A percentile compares a stretch with the other conserved stretches of the same genome.
Evolutionary conservation across 495 filamentous ascomycete species (phyloP).

Genomic region (Podospora pseudopauciseta): DNA sequence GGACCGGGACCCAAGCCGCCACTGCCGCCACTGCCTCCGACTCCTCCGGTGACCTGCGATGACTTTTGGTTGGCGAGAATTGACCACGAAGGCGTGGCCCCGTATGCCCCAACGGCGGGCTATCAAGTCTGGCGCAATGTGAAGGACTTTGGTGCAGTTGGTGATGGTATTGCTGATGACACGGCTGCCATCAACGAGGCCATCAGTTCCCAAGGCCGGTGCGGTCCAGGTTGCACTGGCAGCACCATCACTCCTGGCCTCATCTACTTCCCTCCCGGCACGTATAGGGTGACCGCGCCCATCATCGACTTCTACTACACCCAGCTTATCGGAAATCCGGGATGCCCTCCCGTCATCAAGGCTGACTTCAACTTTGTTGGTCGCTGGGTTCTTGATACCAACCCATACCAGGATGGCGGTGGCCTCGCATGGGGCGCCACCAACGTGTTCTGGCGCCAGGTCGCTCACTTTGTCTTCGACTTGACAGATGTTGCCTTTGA

Average conservation of each 20-base stretch:
- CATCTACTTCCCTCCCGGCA: constrained; percentile 75
- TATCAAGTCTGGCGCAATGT: constrained; percentile 58
- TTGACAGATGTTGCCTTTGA: constrained; percentile 54
- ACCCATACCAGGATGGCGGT: constrained; percentile 38
- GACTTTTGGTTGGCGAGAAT: constrained; percentile 49
- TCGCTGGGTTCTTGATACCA: constrained; percentile 60
- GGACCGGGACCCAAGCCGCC: neutral
- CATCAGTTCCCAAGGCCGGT: constrained; percentile 70
- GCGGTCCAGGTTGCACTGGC: constrained; percentile 70
- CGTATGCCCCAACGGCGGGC: constrained; percentile 34
- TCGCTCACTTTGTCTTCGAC: constrained; percentile 72
- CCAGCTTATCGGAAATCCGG: constrained; percentile 66
- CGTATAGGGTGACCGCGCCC: constrained; percentile 62
- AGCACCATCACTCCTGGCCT: constrained; percentile 68
- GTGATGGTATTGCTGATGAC: constrained; percentile 74
- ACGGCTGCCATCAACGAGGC: constrained; percentile 78
- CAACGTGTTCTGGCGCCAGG: constrained; percentile 73
- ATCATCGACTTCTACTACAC: constrained; percentile 66
- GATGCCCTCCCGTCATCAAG: constrained; percentile 59
- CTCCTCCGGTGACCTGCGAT: constrained; percentile 19
- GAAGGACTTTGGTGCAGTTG: constrained; percentile 54
- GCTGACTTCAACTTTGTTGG: constrained; percentile 58
- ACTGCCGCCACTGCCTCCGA: constrained; percentile 11
- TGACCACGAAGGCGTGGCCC: constrained; percentile 45
- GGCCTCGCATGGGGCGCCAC: constrained; percentile 47